Base-by-base conservation (phyloP, 306 rosid species). In the Dicorynia guianensis region DNA sequence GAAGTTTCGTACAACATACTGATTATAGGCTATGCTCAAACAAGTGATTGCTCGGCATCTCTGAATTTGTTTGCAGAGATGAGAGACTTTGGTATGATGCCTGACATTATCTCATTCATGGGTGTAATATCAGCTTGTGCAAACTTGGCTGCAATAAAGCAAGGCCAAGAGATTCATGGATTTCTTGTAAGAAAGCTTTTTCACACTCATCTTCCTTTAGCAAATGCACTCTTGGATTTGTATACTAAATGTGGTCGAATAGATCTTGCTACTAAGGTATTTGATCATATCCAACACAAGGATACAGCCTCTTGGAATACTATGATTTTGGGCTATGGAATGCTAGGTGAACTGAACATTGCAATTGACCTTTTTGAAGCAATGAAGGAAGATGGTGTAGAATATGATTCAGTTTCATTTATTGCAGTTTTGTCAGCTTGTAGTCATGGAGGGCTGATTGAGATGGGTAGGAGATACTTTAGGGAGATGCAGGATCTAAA, bases 261-360 rank as follows among this genome's bases (percentile, higher is more conserved):
- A 43, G 93, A 88, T 63, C 78, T 88, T 0, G 96, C 96, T 42
- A 69, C 82, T 38, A 89, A 84, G 80, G 84, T 93, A 82, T 94
- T 94, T 54, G 80, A 88, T 36, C 76, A 30, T 69, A 90, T 94
- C 48, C 73, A 83, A 59, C 55, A 63, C 78, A 91, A 83, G 81
- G 95, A 94, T 73, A 91, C 80, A 44, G 92, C 93, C 34, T 91
- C 98, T 34, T 93, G 98, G 98, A 93, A 93, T 89, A 90, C 96
- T 15, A 93, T 93, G 97, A 93, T 93, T 81, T 87, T 91, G 72
- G 98, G 97, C 11, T 87, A 85, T 43, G 98, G 96, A 80, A 91
- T 91, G 96, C 76, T 83, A 15, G 98, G 98, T 55, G 94, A 91
- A 72, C 53, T 89, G 62, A 87, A 84, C 50, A 87, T 78, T 72